Evolutionary conservation across 352 stramenopile genomes (phyloP).

Genomic region (Globisporangium barbulae): DNA sequence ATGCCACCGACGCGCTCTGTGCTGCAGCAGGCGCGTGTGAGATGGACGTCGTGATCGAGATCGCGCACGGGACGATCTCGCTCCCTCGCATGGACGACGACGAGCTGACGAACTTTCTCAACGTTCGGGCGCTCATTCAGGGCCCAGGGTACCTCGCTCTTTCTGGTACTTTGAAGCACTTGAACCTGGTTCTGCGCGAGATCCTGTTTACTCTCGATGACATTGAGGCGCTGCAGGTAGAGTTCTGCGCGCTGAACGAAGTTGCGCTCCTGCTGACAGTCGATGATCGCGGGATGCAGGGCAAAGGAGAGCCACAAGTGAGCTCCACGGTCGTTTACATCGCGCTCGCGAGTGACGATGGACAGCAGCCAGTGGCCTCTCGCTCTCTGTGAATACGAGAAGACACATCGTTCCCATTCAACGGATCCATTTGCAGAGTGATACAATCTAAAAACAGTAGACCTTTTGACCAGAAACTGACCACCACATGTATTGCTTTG

Average conservation of each 20-base stretch:
- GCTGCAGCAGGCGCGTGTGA: constrained; percentile 23
- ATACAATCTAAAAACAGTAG: too few relatives aligned
- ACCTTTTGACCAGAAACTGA: too few relatives aligned
- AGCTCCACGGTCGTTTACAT: constrained; percentile 29
- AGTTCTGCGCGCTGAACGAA: constrained; percentile 15
- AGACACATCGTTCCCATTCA: constrained; percentile 34
- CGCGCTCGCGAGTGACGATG: constrained; percentile 10
- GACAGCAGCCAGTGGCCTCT: constrained; percentile 1
- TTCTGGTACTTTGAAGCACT: constrained; percentile 24
- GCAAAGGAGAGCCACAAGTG: constrained; percentile 45
- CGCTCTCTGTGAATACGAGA: constrained; percentile 30
- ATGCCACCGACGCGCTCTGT: constrained; percentile 19
- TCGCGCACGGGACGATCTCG: constrained; percentile 32
- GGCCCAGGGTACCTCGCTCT: constrained; percentile 29
- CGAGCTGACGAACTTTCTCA: background rate
- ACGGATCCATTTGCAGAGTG: constrained; percentile 12
- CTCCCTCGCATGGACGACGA: constrained; percentile 25
- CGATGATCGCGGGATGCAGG: constrained; percentile 53
- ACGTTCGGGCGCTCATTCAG: constrained; percentile 5
- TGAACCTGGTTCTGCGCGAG: constrained; percentile 42
- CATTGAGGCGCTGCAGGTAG: constrained; percentile 14
- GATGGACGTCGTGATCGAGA: constrained; percentile 60
- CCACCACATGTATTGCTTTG: too few relatives aligned
- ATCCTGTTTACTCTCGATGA: constrained; percentile 48
- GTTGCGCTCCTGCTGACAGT: constrained; percentile 48